Evolutionary conservation across 352 stramenopile genomes (phyloP).

Genomic region (Pythium dissimile): DNA sequence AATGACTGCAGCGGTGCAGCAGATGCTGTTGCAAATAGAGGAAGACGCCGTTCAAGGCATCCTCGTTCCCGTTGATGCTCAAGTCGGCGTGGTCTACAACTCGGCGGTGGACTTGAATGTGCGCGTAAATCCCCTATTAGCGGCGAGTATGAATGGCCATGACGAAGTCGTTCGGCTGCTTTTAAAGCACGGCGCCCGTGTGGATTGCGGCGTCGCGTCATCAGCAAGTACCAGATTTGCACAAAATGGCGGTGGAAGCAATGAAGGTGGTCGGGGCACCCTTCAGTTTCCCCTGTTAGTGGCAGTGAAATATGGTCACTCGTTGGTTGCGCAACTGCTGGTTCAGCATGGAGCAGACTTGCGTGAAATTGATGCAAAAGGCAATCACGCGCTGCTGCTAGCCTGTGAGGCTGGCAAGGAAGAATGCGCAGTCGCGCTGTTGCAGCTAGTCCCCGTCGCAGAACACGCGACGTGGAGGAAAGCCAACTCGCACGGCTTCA

Average conservation of each 20-base stretch:
- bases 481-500: conserved; percentile 50
- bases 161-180: conserved; percentile 44
- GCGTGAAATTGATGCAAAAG: conserved; percentile 33
- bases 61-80: conserved; percentile 32
- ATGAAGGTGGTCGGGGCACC: background rate
- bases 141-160: conserved; percentile 75
- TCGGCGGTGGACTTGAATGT: conserved; percentile 54
- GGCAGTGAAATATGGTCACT: conserved; percentile 89
- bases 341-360: conserved; percentile 45
- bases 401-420: conserved; percentile 53
- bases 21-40: conserved; percentile 24
- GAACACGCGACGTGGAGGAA: conserved; percentile 34
- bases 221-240: too few species aligned
- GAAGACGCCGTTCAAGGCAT: background rate
- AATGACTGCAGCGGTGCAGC: conserved; percentile 39
- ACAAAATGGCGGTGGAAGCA: too few species aligned
- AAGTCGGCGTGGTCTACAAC: conserved; percentile 78
- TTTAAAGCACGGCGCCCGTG: conserved; percentile 29
- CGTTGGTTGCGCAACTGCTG: conserved; percentile 75
- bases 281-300: conserved; percentile 78
- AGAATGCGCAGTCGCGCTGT: conserved; percentile 42
- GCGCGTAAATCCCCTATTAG: conserved; percentile 49
- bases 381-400: conserved; percentile 49
- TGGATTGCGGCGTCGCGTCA: conserved; percentile 22
- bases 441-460: conserved; percentile 18